Conservation (phyloP, 805 yeast genomes). For the Brettanomyces anomalus region DNA sequence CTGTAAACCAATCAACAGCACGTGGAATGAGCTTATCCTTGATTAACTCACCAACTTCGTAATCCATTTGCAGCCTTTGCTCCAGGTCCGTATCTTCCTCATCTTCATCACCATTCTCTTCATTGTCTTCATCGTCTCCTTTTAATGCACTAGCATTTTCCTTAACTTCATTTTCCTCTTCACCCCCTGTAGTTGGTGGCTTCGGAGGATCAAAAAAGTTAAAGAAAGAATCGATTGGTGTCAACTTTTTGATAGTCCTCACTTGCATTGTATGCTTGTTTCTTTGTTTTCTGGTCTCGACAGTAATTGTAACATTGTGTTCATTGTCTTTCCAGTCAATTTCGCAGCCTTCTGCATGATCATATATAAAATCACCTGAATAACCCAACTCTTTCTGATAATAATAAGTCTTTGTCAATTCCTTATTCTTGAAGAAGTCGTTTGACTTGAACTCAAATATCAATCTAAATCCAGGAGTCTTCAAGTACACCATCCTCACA, state of each 20-base stretch:
- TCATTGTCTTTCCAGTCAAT: constrained; percentile 80
- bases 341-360: constrained; percentile 87
- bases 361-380: constrained; percentile 93
- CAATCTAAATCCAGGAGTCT: constrained; percentile 81
- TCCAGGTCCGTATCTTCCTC: constrained; percentile 70
- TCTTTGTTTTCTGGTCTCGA: constrained; percentile 95
- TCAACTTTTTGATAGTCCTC: constrained; percentile 86
- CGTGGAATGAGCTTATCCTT: constrained; percentile 94
- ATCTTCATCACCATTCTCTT: constrained; percentile 44
- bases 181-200: constrained; percentile 43
- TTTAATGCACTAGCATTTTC: constrained; percentile 58
- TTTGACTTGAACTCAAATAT: constrained; percentile 73
- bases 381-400: constrained; percentile 92
- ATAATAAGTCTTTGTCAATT: constrained; percentile 77
- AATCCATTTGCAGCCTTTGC: constrained; percentile 80
- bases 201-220: constrained; percentile 92
- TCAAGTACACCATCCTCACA: constrained; percentile 70
- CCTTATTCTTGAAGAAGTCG: constrained; percentile 65
- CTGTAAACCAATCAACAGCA: constrained; percentile 98
- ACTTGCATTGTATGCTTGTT: constrained; percentile 95
- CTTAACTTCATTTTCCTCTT: constrained; percentile 28
- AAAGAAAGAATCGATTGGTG: constrained; percentile 94
- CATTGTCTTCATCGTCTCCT: constrained; percentile 53
- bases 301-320: constrained; percentile 70
- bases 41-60: constrained; percentile 91